Conservation (phyloP, 768 basidiomycete genomes). For the Pulveroboletus sp. region DNA sequence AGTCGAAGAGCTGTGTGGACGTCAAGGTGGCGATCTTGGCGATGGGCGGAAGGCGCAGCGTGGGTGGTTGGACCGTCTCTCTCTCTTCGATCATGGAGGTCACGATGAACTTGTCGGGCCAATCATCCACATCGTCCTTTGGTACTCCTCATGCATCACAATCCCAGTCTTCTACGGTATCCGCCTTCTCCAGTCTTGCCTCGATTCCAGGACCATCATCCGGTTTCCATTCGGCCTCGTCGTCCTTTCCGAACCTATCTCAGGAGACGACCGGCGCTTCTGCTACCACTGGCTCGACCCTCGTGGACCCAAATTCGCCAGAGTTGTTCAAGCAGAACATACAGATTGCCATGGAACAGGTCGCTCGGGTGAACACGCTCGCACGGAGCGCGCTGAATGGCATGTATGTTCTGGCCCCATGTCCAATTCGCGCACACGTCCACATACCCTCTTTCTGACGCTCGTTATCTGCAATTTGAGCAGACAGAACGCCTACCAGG, state of each 20-base stretch:
- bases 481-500: conserved; percentile 60
- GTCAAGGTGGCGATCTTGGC: conserved; percentile 36
- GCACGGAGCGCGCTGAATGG: conserved; percentile 46
- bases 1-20: conserved; percentile 36
- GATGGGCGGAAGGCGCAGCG: conserved; percentile 51
- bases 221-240: background rate
- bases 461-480: background rate
- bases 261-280: conserved; percentile 21
- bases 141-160: conserved; percentile 9
- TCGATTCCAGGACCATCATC: conserved; percentile 9
- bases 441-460: too few relatives aligned
- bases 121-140: conserved; percentile 6
- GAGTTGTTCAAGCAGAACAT: conserved; percentile 60
- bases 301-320: conserved; percentile 52
- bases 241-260: conserved; percentile 21
- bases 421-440: too few relatives aligned
- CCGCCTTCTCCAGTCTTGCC: conserved; percentile 16
- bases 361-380: conserved; percentile 43
- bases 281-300: conserved; percentile 4
- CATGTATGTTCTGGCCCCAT: conserved; percentile 40
- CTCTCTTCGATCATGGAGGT: conserved; percentile 4
- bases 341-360: conserved; percentile 43
- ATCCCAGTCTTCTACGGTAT: conserved; percentile 13
- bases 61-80: conserved; percentile 35
- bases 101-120: conserved; percentile 8